These are phyloP conservation scores for Pythium phragmiticola DNA, from an alignment of 352 stramenopile species.

Conservation along the genomic window DNA sequence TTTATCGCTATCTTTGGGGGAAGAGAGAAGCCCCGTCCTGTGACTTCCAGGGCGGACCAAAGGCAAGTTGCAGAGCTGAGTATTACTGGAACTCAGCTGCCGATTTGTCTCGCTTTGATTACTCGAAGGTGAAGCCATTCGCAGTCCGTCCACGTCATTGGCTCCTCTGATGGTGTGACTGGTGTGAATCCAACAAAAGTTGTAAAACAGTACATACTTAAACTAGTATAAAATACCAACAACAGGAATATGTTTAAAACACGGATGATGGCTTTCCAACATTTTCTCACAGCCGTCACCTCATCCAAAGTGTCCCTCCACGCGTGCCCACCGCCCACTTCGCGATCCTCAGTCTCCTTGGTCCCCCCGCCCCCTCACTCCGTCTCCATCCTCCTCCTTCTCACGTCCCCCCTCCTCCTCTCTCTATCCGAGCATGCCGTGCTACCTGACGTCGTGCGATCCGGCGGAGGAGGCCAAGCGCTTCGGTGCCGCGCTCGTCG, in stretches of 20 bases:
- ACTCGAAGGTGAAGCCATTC: not conserved
- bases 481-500: constrained; percentile 49
- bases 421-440: constrained; percentile 47
- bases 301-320: not conserved
- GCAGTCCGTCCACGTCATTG: not conserved
- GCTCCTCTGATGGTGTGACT: not conserved
- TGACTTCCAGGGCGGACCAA: not conserved
- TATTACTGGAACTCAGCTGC: too few relatives aligned
- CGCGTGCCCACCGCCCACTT: not conserved
- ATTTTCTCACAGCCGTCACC: not conserved
- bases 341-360: constrained; percentile 4
- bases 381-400: not conserved
- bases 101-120: too few relatives aligned
- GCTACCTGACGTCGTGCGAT: constrained; percentile 67
- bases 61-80: too few relatives aligned
- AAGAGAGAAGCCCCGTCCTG: not conserved
- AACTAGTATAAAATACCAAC: not conserved
- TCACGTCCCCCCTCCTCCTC: too few relatives aligned
- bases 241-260: not conserved
- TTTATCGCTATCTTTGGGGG: not conserved
- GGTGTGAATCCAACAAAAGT: not conserved
- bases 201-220: not conserved
- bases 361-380: not conserved
- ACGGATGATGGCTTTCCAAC: not conserved
- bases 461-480: constrained; percentile 50